Evolutionary conservation across 2,329 filamentous ascomycete species (phyloP), one percentile per base, ranked within the genome.

Genomic region (Hansfordia pulvinata): DNA sequence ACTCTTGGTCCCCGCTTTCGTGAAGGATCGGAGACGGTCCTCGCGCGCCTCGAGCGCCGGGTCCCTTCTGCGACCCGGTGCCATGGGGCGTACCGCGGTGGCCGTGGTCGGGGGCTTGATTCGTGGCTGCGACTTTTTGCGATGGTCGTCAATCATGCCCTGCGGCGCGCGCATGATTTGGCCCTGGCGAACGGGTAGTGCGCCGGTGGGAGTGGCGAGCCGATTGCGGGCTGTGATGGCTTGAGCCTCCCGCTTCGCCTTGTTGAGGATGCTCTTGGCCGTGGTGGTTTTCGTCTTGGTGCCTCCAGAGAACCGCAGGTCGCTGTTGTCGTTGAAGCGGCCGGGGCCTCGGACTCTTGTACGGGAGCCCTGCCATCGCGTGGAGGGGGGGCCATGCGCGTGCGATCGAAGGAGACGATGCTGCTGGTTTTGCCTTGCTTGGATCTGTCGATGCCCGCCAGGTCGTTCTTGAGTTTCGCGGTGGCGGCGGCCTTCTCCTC

Each of bases 401-500:
- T 57, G 23, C 54, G 50, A 31, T 67, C 59, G 19, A 39, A 49
- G 21, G 35, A 34, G 17, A 79, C 58, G 19, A 81, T 60, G 31
- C 60, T 63, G 32, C 66, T 65, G 10, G 58, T 59, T 30, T 75
- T 69, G 29, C 62, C 60, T 19, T 64, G 60, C 36, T 70, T 69
- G 33, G 70, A 56, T 31, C 69, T 55, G 40, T 65, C 62, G 34
- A 78, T 60, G 10, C 62, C 67, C 10, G 63, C 60, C 23, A 78
- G 54, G 21, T 67, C 64, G 24, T 58, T 59, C 39, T 60, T 66
- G 30, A 84, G 56, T 28, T 58, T 60, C 32, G 61, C 63, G 31
- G 70, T 64, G 36, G 76, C 74, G 13, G 59, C 57, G 4, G 60
- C 58, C 6, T 77, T 60, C 27, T 69, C 60, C 27, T 62, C 54